phyloP scores from a whole-genome alignment of 148 eudicot genomes.

The Bassia scoparia region DNA sequence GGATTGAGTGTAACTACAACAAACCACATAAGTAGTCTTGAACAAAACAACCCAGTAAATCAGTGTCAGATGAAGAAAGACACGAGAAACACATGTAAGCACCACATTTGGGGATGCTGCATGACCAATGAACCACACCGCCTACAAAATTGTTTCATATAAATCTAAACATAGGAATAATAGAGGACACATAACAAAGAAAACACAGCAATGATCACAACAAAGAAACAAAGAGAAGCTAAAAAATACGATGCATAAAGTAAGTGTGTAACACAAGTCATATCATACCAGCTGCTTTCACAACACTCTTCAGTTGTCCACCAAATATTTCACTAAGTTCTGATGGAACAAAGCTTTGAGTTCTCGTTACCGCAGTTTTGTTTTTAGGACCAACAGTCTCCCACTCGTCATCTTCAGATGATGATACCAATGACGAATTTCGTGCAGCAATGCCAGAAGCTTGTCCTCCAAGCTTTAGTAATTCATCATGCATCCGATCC shows the following conservation, averaged over 20 bases:
- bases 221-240: neutral
- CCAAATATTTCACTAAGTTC: constrained; percentile 69
- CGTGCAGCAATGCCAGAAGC: constrained; percentile 38
- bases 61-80: neutral
- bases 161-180: neutral
- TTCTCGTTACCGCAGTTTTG: constrained; percentile 79
- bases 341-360: constrained; percentile 68
- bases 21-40: neutral
- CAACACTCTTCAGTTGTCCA: constrained; percentile 69
- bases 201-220: neutral
- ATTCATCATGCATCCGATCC: constrained; percentile 96
- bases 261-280: neutral
- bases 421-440: constrained; percentile 55
- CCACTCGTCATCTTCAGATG: constrained; percentile 84
- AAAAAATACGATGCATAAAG: neutral
- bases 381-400: constrained; percentile 87
- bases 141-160: no score
- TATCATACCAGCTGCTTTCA: constrained; percentile 63
- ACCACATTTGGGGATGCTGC: neutral
- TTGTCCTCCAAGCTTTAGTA: constrained; percentile 78
- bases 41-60: neutral
- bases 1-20: neutral
- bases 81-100: neutral
- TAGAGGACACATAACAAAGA: neutral
- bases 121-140: neutral